Evolutionary conservation across 2,329 filamentous ascomycete genomes (phyloP), one percentile per base, ranked within the genome.

Genomic region (Paramyrothecium sp.): DNA sequence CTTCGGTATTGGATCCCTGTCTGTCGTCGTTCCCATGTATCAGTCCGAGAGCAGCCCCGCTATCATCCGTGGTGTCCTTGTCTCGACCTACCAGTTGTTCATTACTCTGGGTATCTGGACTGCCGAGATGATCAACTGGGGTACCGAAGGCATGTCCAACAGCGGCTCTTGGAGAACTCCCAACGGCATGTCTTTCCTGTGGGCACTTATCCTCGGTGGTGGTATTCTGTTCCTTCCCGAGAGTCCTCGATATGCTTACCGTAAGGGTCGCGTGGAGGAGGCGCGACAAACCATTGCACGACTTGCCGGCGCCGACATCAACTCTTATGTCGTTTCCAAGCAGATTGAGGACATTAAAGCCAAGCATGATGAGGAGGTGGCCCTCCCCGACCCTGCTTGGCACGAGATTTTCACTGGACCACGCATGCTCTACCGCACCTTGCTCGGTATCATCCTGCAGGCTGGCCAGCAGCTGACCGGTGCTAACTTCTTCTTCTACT

Each of bases 401-500:
- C 69, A 78, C 58, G 87, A 89, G 64, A 85, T 89, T 68, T 89
- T 90, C 66, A 89, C 86, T 19, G 87, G 81, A 2, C 86, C 86
- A 12, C 79, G 84, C 22, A 90, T 90, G 83, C 63, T 83, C 7
- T 86, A 89, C 69, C 81, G 88, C 23, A 87, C 85, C 0, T 51
- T 84, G 0, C 77, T 90, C 0, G 87, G 88, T 44, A 81, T 89
- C 38, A 68, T 77, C 3, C 79, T 90, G 2, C 85, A 89, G 70
- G 81, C 84, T 47, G 81, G 87, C 5, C 87, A 90, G 70, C 88
- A 90, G 67, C 75, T 90, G 2, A 89, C 86, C 1, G 88, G 88
- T 33, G 85, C 83, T 58, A 88, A 88, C 73, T 89, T 85, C 72
- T 88, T 86, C 75, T 88, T 89, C 71, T 85, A 85, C 71, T 89